Base-by-base conservation (phyloP, 805 yeast genomes). In the Candida sonorensis region DNA sequence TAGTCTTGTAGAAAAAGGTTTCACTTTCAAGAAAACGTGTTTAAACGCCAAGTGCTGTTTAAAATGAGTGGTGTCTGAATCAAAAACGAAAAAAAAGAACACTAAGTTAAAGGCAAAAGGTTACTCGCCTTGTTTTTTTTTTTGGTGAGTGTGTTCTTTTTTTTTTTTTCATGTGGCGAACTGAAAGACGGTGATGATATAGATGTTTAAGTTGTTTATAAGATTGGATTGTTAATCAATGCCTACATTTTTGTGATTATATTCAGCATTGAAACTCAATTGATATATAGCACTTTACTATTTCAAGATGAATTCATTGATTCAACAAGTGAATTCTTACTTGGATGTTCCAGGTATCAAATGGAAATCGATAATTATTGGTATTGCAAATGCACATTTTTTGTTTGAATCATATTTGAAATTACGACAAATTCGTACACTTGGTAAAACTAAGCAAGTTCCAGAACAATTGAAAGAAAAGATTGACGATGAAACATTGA, bases 351-450 rank as follows among this genome's bases (percentile, higher is more conserved):
- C 92, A 4, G 66, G 68, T 11, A 72, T 85, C 48, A 72, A 86
- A 40, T 92, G 96, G 96, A 86, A 85, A 51, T 48, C 67, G 10
- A 63, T 88, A 27, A 73, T 90, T 29, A 55, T 82, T 27, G 83
- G 87, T 2, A 76, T 86, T 50, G 70, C 94, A 4, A 64, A 80
- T 11, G 83, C 82, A 20, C 82, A 86, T 52, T 86, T 71, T 50
- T 57, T 68, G 4, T 87, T 87, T 53, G 92, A 85, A 45, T 67
- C 81, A 4, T 80, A 79, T 51, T 63, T 92, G 33, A 72, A 77
- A 29, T 71, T 67, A 43, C 79, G 97, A 48, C 97, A 92, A 56
- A 82, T 81, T 53, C 68, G 66, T 44, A 40, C 35, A 79, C 78
- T 7, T 66, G 82, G 43, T 59, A 69, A 31, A 61, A 67, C 37